Percentiles rank a stretch among this genome's conserved stretches.
These are phyloP conservation scores for Raphidocelis subcapitata DNA, from an alignment of 139 green algal genomes.

Conservation along the genomic window DNA sequence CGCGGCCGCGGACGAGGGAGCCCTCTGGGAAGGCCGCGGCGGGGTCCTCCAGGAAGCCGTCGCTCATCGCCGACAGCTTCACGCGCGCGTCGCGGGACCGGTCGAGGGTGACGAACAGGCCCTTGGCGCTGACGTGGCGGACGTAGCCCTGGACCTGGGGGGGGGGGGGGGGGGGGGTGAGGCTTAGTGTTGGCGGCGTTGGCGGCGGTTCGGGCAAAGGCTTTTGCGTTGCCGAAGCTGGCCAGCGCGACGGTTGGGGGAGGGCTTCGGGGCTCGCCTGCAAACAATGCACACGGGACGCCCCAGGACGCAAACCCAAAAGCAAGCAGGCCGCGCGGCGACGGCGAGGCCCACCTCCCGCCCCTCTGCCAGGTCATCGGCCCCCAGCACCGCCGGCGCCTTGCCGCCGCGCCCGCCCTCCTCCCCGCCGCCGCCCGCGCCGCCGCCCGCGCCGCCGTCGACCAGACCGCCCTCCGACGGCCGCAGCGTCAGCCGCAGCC, in stretches of 20 bases:
- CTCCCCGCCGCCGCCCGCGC: neutral
- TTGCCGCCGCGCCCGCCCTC: slow-evolving; percentile 1
- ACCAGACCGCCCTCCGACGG: slow-evolving; percentile 48
- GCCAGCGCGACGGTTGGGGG: no score
- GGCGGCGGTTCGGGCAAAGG: neutral
- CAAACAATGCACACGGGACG: no score
- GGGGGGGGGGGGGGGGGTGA: neutral
- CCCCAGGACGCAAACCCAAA: no score
- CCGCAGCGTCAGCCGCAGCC: slow-evolving; percentile 58
- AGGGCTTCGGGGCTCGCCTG: no score
- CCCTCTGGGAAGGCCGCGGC: slow-evolving; percentile 74
- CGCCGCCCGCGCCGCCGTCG: neutral
- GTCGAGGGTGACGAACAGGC: slow-evolving; percentile 53
- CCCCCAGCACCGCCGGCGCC: neutral
- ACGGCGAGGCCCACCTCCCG: slow-evolving; percentile 2
- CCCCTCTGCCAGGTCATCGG: neutral
- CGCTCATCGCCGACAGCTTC: slow-evolving; percentile 77
- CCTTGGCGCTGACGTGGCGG: slow-evolving; percentile 52
- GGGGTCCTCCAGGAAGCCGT: slow-evolving; percentile 82
- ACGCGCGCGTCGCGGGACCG: slow-evolving; percentile 64
- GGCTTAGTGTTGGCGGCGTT: neutral
- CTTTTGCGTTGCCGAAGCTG: neutral
- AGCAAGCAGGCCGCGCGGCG: no score
- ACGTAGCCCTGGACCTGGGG: slow-evolving; percentile 62
- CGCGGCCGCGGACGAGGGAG: slow-evolving; percentile 52